Evolutionary conservation across 192 early-diverging fungal species (phyloP).

Genomic region (Glomus cerebriforme): DNA sequence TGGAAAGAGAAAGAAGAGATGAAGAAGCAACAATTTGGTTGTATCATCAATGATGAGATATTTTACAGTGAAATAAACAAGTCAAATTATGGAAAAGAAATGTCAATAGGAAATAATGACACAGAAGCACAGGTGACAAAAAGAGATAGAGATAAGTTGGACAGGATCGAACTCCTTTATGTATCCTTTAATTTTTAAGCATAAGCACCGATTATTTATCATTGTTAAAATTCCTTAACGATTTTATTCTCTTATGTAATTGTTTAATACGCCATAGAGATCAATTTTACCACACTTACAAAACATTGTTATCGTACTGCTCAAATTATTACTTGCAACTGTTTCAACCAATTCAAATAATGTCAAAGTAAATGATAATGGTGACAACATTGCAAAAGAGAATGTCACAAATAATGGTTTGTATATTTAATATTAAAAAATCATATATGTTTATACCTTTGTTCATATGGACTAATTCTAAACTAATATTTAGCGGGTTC

Average conservation of each 20-base stretch:
- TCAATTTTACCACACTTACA: slow-evolving; percentile 57
- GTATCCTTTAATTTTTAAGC: slow-evolving; percentile 42
- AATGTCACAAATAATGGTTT: neutral
- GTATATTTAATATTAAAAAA: neutral
- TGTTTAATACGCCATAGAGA: slow-evolving; percentile 30
- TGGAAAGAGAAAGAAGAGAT: slow-evolving; percentile 49
- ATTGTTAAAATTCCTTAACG: neutral
- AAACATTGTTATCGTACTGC: slow-evolving; percentile 54
- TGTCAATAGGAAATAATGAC: slow-evolving; percentile 11
- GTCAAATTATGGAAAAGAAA: neutral
- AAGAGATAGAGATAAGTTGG: slow-evolving; percentile 42
- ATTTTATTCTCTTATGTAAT: neutral
- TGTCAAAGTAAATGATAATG: slow-evolving; percentile 37
- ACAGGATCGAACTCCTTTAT: slow-evolving; percentile 52
- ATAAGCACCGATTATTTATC: neutral
- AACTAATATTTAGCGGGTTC: slow-evolving; percentile 3
- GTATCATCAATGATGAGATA: slow-evolving; percentile 27
- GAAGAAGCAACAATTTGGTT: slow-evolving; percentile 36
- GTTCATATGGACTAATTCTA: neutral
- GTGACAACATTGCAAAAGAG: slow-evolving; percentile 30
- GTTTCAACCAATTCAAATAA: slow-evolving; percentile 41
- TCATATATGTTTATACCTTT: neutral
- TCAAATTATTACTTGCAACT: slow-evolving; percentile 55
- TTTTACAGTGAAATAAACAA: slow-evolving; percentile 26
- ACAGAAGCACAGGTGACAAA: slow-evolving; percentile 29